Evolutionary conservation across 2,329 filamentous ascomycete genomes (phyloP).

Genomic region (Basipetospora sp.): DNA sequence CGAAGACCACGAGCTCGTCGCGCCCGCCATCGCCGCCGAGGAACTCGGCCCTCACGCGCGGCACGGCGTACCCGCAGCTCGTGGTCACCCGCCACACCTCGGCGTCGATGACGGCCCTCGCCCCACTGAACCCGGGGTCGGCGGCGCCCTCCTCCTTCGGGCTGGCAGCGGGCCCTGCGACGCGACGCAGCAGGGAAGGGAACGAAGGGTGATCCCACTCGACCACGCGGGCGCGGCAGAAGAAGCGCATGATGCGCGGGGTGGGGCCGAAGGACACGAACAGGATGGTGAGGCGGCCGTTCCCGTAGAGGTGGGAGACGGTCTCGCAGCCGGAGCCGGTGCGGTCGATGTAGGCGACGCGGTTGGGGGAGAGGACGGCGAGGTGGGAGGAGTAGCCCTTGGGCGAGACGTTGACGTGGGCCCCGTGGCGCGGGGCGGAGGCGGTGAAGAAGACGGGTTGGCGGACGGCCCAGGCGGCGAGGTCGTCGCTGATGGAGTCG

Average conservation of each 20-base stretch:
- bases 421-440: constrained; percentile 51
- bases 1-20: constrained; percentile 25
- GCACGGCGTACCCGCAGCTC: constrained; percentile 51
- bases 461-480: constrained; percentile 47
- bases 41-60: constrained; percentile 29
- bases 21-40: constrained; percentile 13
- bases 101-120: constrained; percentile 45
- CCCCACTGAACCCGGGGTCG: constrained; percentile 24
- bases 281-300: constrained; percentile 59
- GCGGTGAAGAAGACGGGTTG: constrained; percentile 66
- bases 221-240: constrained; percentile 43
- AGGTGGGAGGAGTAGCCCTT: constrained; percentile 53
- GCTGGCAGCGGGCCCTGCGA: constrained; percentile 20
- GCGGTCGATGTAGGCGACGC: constrained; percentile 58
- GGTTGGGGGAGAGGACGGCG: constrained; percentile 41
- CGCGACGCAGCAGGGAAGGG: constrained; percentile 28
- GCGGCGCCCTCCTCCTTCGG: constrained; percentile 2
- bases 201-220: constrained; percentile 44
- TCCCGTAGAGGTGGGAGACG: constrained; percentile 61
- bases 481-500: constrained; percentile 35
- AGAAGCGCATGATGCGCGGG: constrained; percentile 50
- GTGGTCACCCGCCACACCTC: constrained; percentile 53
- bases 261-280: constrained; percentile 50
- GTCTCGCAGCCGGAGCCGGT: constrained; percentile 66
- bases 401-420: constrained; percentile 62